Evolutionary conservation across 2,329 filamentous ascomycete genomes (phyloP), one percentile per base, ranked within the genome.

Genomic region (Pleurostoma richardsiae): DNA sequence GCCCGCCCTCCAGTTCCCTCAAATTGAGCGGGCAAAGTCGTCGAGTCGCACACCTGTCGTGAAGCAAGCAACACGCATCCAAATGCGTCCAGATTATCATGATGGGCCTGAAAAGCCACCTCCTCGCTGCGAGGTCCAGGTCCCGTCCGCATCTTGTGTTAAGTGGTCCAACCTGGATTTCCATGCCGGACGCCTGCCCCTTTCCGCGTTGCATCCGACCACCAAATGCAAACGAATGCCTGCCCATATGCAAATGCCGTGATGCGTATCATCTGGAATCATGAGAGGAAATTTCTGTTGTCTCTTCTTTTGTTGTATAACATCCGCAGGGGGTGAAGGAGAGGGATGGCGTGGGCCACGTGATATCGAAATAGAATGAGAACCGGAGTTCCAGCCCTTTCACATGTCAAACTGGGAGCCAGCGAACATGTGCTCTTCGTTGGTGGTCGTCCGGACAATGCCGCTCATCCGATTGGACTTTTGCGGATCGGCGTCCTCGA

Each of bases 391-490:
- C 39, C 49, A 48, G 42, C 43, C 49, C 50, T 53, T 55, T 76
- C 72, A 85, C 65, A 81, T 73, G 61, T 86, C 81, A 64, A 86
- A 85, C 48, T 83, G 76, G 42, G 76, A 73, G 48, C 73, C 73
- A 53, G 76, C 79, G 56, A 86, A 80, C 72, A 83, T 80, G 52
- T 81, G 73, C 59, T 83, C 80, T 49, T 86, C 83, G 54, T 80
- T 72, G 48, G 70, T 71, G 45, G 70, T 70, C 41, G 75, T 79
- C 60, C 74, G 78, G 43, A 80, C 72, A 52, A 83, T 76, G 40
- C 82, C 82, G 59, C 80, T 85, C 81, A 85, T 85, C 44, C 80
- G 73, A 57, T 82, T 82, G 39, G 66, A 62, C 56, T 69, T 76
- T 52, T 70, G 69, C 41, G 67, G 67, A 53, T 79, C 76, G 47